phyloP scores from a whole-genome alignment of 179 eudicot genomes.

The Camellia oleifera region DNA sequence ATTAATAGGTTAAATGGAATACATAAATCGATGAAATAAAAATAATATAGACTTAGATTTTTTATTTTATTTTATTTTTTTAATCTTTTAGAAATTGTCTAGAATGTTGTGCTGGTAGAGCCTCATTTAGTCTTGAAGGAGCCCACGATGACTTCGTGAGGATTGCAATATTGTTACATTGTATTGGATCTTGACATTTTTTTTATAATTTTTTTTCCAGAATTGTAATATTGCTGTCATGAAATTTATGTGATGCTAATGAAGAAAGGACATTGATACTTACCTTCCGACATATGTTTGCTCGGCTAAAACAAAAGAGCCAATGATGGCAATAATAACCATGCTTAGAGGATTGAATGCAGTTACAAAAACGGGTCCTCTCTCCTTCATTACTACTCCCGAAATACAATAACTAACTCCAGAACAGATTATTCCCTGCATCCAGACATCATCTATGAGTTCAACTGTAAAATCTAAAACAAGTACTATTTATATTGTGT shows the following conservation, averaged over 20 bases:
- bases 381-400: constrained; percentile 58
- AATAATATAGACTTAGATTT: too few species aligned
- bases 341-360: constrained; percentile 71
- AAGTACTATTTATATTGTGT: background rate
- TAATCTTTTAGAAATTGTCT: too few species aligned
- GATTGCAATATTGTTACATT: background rate
- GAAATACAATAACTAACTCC: constrained; percentile 56
- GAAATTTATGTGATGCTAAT: background rate
- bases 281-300: constrained; percentile 61
- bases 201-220: too few species aligned
- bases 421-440: constrained; percentile 76
- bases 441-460: background rate
- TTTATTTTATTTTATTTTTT: too few species aligned
- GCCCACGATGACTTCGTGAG: background rate
- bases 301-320: constrained; percentile 61
- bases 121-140: background rate
- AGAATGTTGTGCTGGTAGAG: too few species aligned
- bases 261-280: background rate
- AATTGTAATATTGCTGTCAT: background rate
- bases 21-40: too few species aligned
- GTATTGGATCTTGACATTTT: too few species aligned
- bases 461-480: background rate
- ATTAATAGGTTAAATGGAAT: too few species aligned
- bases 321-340: constrained; percentile 64
- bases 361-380: constrained; percentile 88